These are phyloP conservation scores for Coemansia sp. DNA, from an alignment of 192 early-diverging fungal species.

Conservation along the genomic window DNA sequence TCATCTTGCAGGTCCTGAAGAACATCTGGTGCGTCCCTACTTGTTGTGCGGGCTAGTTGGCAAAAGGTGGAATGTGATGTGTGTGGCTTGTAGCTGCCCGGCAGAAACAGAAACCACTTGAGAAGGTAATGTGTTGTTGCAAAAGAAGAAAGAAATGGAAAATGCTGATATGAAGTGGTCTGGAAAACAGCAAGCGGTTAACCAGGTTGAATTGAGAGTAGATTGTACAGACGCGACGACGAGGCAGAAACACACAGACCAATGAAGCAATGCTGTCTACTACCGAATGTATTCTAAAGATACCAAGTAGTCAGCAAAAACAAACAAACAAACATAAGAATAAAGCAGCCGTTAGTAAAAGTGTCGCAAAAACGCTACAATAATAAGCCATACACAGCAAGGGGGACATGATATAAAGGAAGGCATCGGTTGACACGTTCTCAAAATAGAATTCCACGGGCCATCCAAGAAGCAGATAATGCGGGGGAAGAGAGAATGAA, in stretches of 20 bases:
- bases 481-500: not conserved
- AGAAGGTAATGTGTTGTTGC: not conserved
- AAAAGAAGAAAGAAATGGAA: not conserved
- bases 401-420: constrained; percentile 4
- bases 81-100: constrained; percentile 11
- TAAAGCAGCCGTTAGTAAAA: constrained; percentile 1
- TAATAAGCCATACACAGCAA: constrained; percentile 1
- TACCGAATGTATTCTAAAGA: not conserved
- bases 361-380: not conserved
- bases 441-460: not conserved
- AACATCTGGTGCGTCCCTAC: constrained; percentile 9
- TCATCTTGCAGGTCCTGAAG: constrained; percentile 16
- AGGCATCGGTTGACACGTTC: not conserved
- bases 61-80: not conserved
- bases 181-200: not conserved
- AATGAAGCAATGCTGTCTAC: not conserved
- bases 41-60: not conserved
- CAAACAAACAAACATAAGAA: constrained; percentile 13
- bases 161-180: constrained; percentile 1
- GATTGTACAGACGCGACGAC: not conserved
- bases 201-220: not conserved
- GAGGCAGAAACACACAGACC: constrained; percentile 1
- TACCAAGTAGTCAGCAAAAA: constrained; percentile 9
- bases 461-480: not conserved
- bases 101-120: constrained; percentile 12